A percentile compares a stretch with the other conserved stretches of the same genome.
Conservation (phyloP, 2,329 filamentous ascomycete species). For the Fusarium begoniae region DNA sequence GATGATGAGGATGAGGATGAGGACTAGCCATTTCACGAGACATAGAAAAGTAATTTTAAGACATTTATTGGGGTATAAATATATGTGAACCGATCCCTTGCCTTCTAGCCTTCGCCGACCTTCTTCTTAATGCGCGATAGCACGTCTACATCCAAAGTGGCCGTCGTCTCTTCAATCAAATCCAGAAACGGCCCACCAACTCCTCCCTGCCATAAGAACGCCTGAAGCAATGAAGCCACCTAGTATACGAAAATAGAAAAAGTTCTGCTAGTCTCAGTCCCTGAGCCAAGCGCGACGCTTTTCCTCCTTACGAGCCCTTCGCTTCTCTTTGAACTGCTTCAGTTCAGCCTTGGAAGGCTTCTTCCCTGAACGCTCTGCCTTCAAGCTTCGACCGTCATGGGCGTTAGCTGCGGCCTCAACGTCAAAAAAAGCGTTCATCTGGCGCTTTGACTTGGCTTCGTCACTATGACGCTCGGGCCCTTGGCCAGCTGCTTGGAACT, state of each 20-base stretch:
- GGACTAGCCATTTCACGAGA: conserved; percentile 17
- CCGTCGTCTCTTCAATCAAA: conserved; percentile 8
- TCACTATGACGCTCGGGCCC: conserved; percentile 83
- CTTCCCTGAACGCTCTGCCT: conserved; percentile 88
- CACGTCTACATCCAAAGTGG: conserved; percentile 32
- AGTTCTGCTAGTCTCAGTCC: conserved; percentile 66
- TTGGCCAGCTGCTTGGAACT: conserved; percentile 75
- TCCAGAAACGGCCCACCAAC: conserved; percentile 25
- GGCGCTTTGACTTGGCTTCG: conserved; percentile 84
- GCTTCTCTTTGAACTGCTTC: conserved; percentile 91
- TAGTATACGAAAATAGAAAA: conserved; percentile 7
- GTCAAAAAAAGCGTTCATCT: conserved; percentile 96
- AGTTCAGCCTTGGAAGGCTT: conserved; percentile 86
- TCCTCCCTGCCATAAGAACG: conserved; percentile 33
- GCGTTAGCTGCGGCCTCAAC: conserved; percentile 92
- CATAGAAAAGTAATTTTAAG: conserved; percentile 12
- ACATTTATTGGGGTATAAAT: conserved; percentile 33
- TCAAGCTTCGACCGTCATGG: conserved; percentile 89
- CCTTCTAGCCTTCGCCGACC: conserved; percentile 23
- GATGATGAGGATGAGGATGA: conserved; percentile 54
- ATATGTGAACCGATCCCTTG: conserved; percentile 21
- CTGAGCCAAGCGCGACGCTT: conserved; percentile 91
- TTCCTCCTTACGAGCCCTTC: conserved; percentile 89
- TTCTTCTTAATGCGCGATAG: conserved; percentile 24
- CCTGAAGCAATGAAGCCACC: conserved; percentile 15